A percentile compares a stretch with the other conserved stretches of the same genome.
These are phyloP conservation scores for Talaromyces verruculosus DNA, from an alignment of 2,329 filamentous ascomycete species.

Conservation along the genomic window DNA sequence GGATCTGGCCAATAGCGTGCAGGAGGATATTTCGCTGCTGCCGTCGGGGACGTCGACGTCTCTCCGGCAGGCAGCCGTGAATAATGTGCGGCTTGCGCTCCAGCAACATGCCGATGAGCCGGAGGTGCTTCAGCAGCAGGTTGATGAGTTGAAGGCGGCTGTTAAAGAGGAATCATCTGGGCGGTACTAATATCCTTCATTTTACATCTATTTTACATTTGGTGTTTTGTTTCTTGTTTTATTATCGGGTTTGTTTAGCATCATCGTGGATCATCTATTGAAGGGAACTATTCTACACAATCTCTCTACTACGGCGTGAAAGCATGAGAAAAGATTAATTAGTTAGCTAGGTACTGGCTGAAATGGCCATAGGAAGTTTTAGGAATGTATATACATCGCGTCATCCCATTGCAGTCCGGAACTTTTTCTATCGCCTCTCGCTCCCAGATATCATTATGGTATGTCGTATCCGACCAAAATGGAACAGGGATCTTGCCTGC, in stretches of 20 bases:
- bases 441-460: neutral
- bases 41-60: slow-evolving; percentile 11
- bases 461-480: neutral
- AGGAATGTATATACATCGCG: neutral
- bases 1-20: slow-evolving; percentile 23
- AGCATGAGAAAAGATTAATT: neutral
- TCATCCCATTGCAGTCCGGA: neutral
- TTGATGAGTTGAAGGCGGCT: slow-evolving; percentile 22
- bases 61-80: slow-evolving; percentile 20
- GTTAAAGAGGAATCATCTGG: slow-evolving; percentile 16
- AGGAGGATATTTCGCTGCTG: slow-evolving; percentile 25
- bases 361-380: too few species aligned
- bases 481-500: slow-evolving; percentile 1
- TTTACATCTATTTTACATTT: neutral
- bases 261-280: neutral
- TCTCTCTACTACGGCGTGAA: neutral
- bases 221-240: neutral
- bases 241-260: neutral
- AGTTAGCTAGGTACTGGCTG: neutral
- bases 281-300: neutral
- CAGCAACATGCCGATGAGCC: slow-evolving; percentile 22
- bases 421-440: neutral
- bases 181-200: neutral
- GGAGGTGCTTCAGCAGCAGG: slow-evolving; percentile 22
- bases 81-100: slow-evolving; percentile 21